Evolutionary conservation across 2,329 filamentous ascomycete species (phyloP).

Genomic region (Claviceps africana): DNA sequence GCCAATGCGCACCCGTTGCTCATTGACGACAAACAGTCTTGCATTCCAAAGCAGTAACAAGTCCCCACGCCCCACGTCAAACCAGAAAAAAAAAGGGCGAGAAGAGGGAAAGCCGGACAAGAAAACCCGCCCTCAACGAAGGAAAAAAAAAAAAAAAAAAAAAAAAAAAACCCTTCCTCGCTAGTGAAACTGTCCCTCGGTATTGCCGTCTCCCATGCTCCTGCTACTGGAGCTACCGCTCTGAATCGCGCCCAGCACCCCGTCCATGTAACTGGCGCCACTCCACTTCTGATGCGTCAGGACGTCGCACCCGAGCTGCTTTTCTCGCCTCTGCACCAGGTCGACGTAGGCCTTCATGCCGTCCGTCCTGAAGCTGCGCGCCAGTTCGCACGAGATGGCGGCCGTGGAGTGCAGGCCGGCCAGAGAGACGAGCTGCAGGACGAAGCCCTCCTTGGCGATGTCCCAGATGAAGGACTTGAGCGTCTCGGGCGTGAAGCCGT

Average conservation of each 20-base stretch:
- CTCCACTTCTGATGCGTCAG: slow-evolving; percentile 87
- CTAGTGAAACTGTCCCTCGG: slow-evolving; percentile 53
- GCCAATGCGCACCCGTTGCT: not conserved
- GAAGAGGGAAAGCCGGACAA: too few relatives aligned
- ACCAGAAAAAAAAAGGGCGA: too few relatives aligned
- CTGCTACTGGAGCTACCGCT: slow-evolving; percentile 78
- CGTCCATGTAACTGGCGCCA: slow-evolving; percentile 61
- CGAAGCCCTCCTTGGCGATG: slow-evolving; percentile 74
- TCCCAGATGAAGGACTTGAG: slow-evolving; percentile 95
- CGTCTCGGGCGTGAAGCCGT: slow-evolving; percentile 73
- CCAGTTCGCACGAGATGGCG: slow-evolving; percentile 57
- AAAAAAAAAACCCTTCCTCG: not conserved
- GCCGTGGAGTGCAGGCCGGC: slow-evolving; percentile 54
- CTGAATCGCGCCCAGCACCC: slow-evolving; percentile 78
- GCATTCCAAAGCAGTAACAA: not conserved
- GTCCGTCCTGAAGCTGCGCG: slow-evolving; percentile 69
- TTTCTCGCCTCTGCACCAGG: slow-evolving; percentile 75
- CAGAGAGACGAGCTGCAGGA: slow-evolving; percentile 52
- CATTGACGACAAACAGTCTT: not conserved
- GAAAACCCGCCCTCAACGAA: too few relatives aligned
- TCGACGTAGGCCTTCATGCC: slow-evolving; percentile 98
- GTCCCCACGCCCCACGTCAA: not conserved
- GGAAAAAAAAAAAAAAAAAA: not conserved
- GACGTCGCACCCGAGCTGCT: slow-evolving; percentile 84
- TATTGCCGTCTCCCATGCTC: slow-evolving; percentile 93